Conservation (phyloP, 2,329 filamentous ascomycete species). For the Aspergillus fructus region DNA sequence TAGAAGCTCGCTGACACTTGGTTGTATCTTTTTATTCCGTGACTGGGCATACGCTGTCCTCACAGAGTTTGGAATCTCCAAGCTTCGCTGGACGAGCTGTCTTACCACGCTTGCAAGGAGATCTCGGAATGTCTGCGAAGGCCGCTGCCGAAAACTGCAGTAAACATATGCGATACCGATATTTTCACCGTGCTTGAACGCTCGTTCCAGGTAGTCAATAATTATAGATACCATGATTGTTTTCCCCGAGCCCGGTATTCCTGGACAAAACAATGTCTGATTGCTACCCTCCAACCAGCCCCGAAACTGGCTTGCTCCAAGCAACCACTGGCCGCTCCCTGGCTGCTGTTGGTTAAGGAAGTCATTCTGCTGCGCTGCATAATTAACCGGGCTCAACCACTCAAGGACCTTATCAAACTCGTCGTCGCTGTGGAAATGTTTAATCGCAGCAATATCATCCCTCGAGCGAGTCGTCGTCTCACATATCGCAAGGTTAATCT, state of each 20-base stretch:
- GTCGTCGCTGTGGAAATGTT: not conserved
- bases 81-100: conserved; percentile 32
- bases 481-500: not conserved
- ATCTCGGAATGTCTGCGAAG: conserved; percentile 35
- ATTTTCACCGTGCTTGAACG: conserved; percentile 17
- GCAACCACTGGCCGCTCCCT: conserved; percentile 18
- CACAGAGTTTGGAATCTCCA: conserved; percentile 23
- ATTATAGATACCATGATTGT: conserved; percentile 5
- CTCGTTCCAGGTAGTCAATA: conserved; percentile 39
- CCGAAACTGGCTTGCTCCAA: conserved; percentile 13
- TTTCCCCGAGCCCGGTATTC: conserved; percentile 15
- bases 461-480: not conserved
- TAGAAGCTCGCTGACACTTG: not conserved
- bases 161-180: conserved; percentile 48
- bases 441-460: not conserved
- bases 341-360: conserved; percentile 8
- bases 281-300: conserved; percentile 12
- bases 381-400: conserved; percentile 2
- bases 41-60: conserved; percentile 16
- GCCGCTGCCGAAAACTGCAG: conserved; percentile 39
- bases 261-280: conserved; percentile 42
- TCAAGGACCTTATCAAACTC: not conserved
- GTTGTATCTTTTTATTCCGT: conserved; percentile 28
- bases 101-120: conserved; percentile 39
- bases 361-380: conserved; percentile 3